A percentile compares a stretch with the other conserved stretches of the same genome.
phyloP scores from a whole-genome alignment of 2,329 filamentous ascomycete species.

The Microdochium bolleyi region DNA sequence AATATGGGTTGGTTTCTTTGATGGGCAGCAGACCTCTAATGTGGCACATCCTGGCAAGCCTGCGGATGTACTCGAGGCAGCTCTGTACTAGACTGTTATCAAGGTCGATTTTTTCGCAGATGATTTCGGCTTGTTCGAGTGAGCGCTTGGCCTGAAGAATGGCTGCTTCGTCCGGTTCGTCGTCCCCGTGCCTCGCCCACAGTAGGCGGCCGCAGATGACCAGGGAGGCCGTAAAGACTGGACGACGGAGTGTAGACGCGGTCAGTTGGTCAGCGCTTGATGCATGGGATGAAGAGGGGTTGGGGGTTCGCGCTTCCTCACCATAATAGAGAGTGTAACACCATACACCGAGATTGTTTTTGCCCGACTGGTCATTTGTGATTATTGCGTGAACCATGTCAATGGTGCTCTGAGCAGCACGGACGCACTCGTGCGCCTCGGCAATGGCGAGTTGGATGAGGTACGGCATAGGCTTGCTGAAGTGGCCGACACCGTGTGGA shows the following conservation, averaged over 20 bases:
- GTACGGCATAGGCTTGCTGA: too few species aligned
- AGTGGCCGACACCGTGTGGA: too few species aligned
- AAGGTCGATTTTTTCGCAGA: background rate
- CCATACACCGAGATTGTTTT: constrained; percentile 25
- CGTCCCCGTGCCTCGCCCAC: background rate
- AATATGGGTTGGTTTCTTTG: background rate
- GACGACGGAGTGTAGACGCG: background rate
- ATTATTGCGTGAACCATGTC: constrained; percentile 16
- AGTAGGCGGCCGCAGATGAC: constrained; percentile 1
- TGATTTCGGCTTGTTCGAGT: background rate
- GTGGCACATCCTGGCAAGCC: background rate
- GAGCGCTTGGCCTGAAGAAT: background rate
- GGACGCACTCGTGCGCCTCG: constrained; percentile 13
- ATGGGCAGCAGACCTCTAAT: constrained; percentile 1
- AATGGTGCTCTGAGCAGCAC: constrained; percentile 24
- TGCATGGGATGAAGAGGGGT: too few species aligned
- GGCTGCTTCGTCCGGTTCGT: background rate
- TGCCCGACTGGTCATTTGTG: constrained; percentile 5
- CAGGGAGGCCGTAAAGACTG: constrained; percentile 1
- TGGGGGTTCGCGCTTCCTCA: too few species aligned
- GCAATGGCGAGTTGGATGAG: too few species aligned
- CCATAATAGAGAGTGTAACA: constrained; percentile 31
- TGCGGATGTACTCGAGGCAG: constrained; percentile 1
- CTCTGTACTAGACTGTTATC: constrained; percentile 1
- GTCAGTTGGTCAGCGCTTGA: background rate